Evolutionary conservation across 75 land plant genomes (phyloP), one percentile per base, ranked within the genome.

Genomic region (Selaginella moellendorffii): DNA sequence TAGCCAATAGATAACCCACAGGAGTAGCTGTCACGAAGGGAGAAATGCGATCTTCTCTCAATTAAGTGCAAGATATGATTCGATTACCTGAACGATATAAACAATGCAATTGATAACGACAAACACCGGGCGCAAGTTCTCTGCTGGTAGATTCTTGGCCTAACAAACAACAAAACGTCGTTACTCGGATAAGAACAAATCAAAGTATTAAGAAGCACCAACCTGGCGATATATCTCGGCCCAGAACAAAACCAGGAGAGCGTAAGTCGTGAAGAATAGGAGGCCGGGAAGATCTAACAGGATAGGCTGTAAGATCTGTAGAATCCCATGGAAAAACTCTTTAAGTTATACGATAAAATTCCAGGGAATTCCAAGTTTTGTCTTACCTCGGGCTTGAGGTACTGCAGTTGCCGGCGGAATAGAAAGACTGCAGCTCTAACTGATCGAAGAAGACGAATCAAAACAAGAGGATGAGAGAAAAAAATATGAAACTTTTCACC

Each of bases 211-310:
- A 56, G 24, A 9, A 8, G n/a, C 8, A 25, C 59, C 5, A 8
- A 56, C 59, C 59, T 56, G 59, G 21, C 24, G 59, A 21, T 56
- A 56, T 8, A 56, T 56, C 24, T 56, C 59, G n/a, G 59, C 59
- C 59, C 59, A 56, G 21, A 56, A 56, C 21, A 56, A 19, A 25
- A 56, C 59, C 59, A 56, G 59, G 9, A 56, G 59, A 2, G 59
- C 21, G n/a, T 56, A 56, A 8, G 59, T 56, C n/a, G 59, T 21
- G 24, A 56, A 56, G 24, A 56, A 56, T 8, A 56, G 21, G 8
- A 56, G 21, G n/a, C 59, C 59, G 24, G 59, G 59, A 19, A 56
- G 59, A 56, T 56, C 59, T 19, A 56, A 21, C 21, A 56, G 25
- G n/a, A 56, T 24, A 8, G 59, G 25, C n/a, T 56, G 59, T 19